Evolutionary conservation across 106 monocot species (phyloP).

Genomic region (Vanilla planifolia): DNA sequence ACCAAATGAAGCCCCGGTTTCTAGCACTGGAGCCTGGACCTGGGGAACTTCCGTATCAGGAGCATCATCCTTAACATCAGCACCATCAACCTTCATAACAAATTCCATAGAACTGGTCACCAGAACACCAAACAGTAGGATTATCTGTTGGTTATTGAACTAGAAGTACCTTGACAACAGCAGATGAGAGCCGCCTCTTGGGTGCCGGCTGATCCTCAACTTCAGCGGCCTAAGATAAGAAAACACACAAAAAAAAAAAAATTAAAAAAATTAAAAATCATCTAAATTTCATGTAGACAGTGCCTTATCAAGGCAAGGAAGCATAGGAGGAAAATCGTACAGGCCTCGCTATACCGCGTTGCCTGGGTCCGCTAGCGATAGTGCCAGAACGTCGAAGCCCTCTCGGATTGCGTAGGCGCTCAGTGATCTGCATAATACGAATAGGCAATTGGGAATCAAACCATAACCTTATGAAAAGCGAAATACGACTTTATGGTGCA

Average conservation of each 20-base stretch:
- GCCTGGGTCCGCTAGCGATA: slow-evolving; percentile 26
- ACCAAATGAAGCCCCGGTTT: slow-evolving; percentile 1
- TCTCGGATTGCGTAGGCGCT: slow-evolving; percentile 80
- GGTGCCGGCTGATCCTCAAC: slow-evolving; percentile 58
- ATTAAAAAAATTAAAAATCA: too few species aligned
- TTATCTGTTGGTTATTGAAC: background rate
- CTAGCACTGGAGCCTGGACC: slow-evolving; percentile 18
- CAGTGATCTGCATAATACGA: slow-evolving; percentile 54
- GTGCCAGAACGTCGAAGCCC: slow-evolving; percentile 69
- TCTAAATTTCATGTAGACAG: background rate
- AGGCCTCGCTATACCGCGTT: slow-evolving; percentile 50
- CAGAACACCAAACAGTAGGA: slow-evolving; percentile 1
- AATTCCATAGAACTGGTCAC: too few species aligned
- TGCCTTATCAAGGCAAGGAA: slow-evolving; percentile 3
- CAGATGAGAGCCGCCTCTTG: slow-evolving; percentile 75
- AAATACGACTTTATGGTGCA: background rate
- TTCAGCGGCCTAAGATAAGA: slow-evolving; percentile 29
- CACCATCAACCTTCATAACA: slow-evolving; percentile 56
- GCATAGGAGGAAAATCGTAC: slow-evolving; percentile 29
- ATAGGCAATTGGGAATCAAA: background rate
- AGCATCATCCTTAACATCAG: slow-evolving; percentile 26
- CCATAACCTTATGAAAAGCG: background rate
- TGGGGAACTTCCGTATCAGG: slow-evolving; percentile 7
- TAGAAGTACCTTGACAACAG: slow-evolving; percentile 87
- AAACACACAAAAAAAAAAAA: background rate